A percentile compares a stretch with the other conserved stretches of the same genome.
Conservation (phyloP, 2,329 filamentous ascomycete genomes). For the Cladophialophora exuberans region DNA sequence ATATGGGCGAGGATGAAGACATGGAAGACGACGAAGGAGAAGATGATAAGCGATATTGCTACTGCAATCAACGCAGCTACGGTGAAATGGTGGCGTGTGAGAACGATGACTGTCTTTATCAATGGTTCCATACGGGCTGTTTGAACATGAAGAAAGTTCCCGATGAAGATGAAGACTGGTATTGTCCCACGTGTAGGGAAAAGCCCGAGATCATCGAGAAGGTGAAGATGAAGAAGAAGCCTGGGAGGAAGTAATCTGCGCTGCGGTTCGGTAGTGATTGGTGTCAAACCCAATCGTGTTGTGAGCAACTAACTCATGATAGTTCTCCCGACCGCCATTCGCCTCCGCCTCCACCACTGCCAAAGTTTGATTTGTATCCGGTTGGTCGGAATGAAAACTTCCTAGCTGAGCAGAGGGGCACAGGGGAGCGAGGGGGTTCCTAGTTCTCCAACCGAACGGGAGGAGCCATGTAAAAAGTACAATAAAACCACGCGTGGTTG, state of each 20-base stretch:
- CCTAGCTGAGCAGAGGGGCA: no score
- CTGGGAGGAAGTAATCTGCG: slow-evolving; percentile 20
- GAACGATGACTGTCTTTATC: slow-evolving; percentile 65
- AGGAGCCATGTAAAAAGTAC: no score
- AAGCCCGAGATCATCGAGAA: slow-evolving; percentile 39
- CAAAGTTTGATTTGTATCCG: no score
- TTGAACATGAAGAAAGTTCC: slow-evolving; percentile 65
- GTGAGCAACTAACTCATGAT: no score
- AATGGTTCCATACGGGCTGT: slow-evolving; percentile 71
- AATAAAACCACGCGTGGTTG: no score
- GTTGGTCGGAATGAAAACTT: no score
- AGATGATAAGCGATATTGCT: slow-evolving; percentile 67
- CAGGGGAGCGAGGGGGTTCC: no score
- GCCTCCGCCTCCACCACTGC: not conserved
- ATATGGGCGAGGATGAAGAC: slow-evolving; percentile 49
- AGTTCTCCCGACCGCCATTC: no score
- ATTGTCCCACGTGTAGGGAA: slow-evolving; percentile 56
- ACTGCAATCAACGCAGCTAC: slow-evolving; percentile 66
- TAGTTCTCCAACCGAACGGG: no score
- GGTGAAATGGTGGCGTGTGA: slow-evolving; percentile 71
- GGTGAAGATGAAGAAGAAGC: slow-evolving; percentile 35
- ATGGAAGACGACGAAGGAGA: slow-evolving; percentile 57
- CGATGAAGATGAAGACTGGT: slow-evolving; percentile 60
- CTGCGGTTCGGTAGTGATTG: not conserved
- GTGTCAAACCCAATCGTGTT: not conserved